These are phyloP conservation scores for Venturia oleaginea DNA, from an alignment of 2,329 filamentous ascomycete genomes.

Conservation along the genomic window DNA sequence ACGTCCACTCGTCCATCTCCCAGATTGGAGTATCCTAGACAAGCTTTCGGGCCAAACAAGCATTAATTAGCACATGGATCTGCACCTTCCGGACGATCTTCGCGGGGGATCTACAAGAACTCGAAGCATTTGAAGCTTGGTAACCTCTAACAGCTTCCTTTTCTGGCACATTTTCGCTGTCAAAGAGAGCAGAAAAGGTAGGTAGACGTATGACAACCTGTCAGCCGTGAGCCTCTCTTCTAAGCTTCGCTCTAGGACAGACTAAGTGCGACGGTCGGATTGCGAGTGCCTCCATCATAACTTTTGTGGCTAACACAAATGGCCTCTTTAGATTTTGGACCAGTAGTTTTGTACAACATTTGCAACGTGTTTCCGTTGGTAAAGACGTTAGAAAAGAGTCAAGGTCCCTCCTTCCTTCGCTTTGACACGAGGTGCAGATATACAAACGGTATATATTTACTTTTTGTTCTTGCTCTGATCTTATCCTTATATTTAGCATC, in stretches of 20 bases:
- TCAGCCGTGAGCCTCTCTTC: background rate
- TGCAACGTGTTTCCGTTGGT: background rate
- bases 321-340: background rate
- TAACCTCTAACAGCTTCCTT: background rate
- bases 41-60: slow-evolving; percentile 1
- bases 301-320: background rate
- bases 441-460: background rate
- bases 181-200: background rate
- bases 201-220: background rate
- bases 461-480: background rate
- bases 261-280: background rate
- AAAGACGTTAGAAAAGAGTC: too few species aligned
- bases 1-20: background rate
- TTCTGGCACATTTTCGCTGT: background rate
- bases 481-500: too few species aligned
- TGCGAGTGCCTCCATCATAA: background rate
- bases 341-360: background rate
- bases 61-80: background rate
- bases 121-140: background rate
- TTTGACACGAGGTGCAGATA: background rate
- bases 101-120: background rate
- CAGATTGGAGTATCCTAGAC: background rate
- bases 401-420: background rate
- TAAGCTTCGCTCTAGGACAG: background rate
- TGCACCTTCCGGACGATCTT: background rate